Base-by-base conservation (phyloP, 768 basidiomycete genomes). In the Hygrophoropsis aurantiaca region DNA sequence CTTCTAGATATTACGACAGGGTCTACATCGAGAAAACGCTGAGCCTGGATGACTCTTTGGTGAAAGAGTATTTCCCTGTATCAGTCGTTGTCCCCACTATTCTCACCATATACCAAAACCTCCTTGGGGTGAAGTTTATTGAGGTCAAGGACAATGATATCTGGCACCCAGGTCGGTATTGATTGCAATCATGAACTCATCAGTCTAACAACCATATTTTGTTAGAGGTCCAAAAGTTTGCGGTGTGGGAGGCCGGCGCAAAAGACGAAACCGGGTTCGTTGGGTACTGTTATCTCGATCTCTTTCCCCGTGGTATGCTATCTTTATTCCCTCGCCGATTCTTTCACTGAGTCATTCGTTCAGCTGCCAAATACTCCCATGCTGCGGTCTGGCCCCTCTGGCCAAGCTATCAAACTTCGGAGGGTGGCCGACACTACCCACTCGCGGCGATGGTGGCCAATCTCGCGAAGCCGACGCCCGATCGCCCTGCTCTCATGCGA, bases 1-100 rank as follows among this genome's bases (percentile, higher is more conserved):
- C 30, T 9, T 4, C 20, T 18, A 74, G 59, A 50, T 66, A 64
- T 33, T 66, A 66, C 32, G 64, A 64, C 43, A 55, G 64, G 25
- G 51, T 66, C 36, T 87, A 71, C 58, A 70, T 85, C 44, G 86
- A 92, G 65, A 72, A 78, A 56, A 74, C 75, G 18, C 72, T 93
- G 21, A 72, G 76, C 27, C 75, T 91, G 26, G 89, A 93, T 51
- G 87, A 92, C 54, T 78, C 78, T 52, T 71, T 84, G 11, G 82
- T 94, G 53, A 92, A 93, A 66, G 86, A 93, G 62, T 90, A 92
- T 64, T 93, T 94, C 78, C 90, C 90, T 0, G 92, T 93, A 3
- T 74, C 81, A 2, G 79, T 84, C 15, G 89, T 94, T 35, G 86
- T 94, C 10, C 87, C 89, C 5, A 75, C 85, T 3, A 90, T 94